Evolutionary conservation across 192 early-diverging fungal genomes (phyloP).

Genomic region (Dimargaris cristalligena): DNA sequence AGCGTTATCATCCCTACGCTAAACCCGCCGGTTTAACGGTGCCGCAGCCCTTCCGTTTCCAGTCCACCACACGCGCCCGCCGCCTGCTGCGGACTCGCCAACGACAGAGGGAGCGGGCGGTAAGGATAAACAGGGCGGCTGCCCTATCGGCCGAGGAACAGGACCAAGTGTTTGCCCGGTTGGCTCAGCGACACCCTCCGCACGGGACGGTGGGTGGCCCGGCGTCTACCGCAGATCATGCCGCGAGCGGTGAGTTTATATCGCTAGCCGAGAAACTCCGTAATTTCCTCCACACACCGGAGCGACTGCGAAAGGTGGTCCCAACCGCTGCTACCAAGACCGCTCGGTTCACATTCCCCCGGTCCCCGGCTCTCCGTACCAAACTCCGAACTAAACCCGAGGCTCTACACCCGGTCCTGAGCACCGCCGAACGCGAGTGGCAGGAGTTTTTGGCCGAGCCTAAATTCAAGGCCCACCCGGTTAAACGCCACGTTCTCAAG

Average conservation of each 20-base stretch:
- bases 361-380: background rate
- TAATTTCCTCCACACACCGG: background rate
- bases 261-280: slow-evolving; percentile 1
- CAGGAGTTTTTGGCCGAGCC: background rate
- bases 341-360: background rate
- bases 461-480: slow-evolving; percentile 5
- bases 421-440: background rate
- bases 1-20: too few relatives aligned
- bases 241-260: too few relatives aligned
- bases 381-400: slow-evolving; percentile 2
- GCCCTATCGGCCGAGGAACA: background rate
- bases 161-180: background rate
- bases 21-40: slow-evolving; percentile 8
- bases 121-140: background rate
- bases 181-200: background rate
- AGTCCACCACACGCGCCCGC: background rate
- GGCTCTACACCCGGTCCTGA: background rate
- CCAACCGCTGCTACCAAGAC: background rate
- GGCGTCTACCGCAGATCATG: too few relatives aligned
- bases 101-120: background rate
- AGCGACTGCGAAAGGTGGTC: background rate
- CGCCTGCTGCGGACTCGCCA: background rate
- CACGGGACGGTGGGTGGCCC: background rate
- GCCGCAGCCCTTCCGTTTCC: slow-evolving; percentile 5
- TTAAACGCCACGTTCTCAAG: slow-evolving; percentile 1